phyloP scores from a whole-genome alignment of 352 stramenopile genomes.

The Pythium chondricola region DNA sequence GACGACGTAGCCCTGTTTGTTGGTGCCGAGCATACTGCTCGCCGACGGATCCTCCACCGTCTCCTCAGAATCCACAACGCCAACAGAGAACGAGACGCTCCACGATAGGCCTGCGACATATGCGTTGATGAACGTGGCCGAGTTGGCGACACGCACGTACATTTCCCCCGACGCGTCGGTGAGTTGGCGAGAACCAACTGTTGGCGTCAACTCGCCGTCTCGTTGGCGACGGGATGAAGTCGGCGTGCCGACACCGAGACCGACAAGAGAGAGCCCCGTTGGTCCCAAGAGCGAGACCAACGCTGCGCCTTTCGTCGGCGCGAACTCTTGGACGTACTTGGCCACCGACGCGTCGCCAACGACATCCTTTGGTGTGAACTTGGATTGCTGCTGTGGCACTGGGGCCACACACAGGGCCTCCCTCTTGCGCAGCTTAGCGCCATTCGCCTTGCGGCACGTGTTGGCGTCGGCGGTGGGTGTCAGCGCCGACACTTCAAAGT shows the following conservation, averaged over 20 bases:
- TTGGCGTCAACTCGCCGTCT: no score
- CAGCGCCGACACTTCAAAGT: slow-evolving; percentile 1
- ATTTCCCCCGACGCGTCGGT: slow-evolving; percentile 2
- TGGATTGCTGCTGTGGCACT: background rate
- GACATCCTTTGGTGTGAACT: slow-evolving; percentile 3
- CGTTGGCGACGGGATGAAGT: no score
- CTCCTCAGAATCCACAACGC: no score
- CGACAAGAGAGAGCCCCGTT: slow-evolving; percentile 9
- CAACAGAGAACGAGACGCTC: no score
- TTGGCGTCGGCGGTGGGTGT: background rate
- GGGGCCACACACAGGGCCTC: slow-evolving; percentile 1
- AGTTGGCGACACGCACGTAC: slow-evolving; percentile 20
- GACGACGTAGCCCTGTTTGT: slow-evolving; percentile 12
- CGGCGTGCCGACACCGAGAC: slow-evolving; percentile 1
- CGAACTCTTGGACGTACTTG: background rate
- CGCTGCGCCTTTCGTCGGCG: background rate
- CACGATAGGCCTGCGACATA: slow-evolving; percentile 21
- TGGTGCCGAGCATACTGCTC: background rate
- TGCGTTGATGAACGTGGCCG: slow-evolving; percentile 27
- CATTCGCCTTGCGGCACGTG: background rate
- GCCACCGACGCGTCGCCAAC: slow-evolving; percentile 4
- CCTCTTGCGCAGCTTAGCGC: background rate
- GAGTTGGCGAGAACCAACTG: background rate
- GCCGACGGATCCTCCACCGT: no score
- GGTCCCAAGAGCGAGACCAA: slow-evolving; percentile 1